Evolutionary conservation across 305 asterid genomes (phyloP).

Genomic region (Solanum aculeatissimum): DNA sequence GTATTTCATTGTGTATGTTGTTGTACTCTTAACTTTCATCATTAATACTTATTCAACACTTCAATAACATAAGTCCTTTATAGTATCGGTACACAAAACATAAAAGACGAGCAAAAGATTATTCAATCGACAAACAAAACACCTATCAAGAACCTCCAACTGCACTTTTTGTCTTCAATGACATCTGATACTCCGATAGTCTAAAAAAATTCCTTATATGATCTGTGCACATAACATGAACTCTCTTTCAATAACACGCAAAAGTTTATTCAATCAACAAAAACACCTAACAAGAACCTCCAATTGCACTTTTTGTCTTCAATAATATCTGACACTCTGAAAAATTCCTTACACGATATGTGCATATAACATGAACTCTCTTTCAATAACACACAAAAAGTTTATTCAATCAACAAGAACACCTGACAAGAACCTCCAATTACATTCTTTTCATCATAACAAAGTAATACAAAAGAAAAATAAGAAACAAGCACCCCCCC

Average conservation of each 20-base stretch:
- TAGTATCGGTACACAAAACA: not conserved
- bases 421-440: not conserved
- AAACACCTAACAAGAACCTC: not conserved
- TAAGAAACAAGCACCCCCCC: no score
- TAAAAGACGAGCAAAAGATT: not conserved
- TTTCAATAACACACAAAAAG: not conserved
- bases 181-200: not conserved
- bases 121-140: not conserved
- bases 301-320: not conserved
- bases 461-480: not conserved
- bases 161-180: not conserved
- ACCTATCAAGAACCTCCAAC: not conserved
- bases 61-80: not conserved
- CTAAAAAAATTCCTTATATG: not conserved
- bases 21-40: not conserved
- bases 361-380: no score
- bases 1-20: no score
- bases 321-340: not conserved
- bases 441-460: not conserved
- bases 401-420: not conserved
- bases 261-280: not conserved
- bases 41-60: not conserved
- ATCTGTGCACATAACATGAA: no score
- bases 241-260: not conserved
- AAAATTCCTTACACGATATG: accelerated